Percentiles rank a stretch among this genome's conserved stretches.
Evolutionary conservation across 371 early-diverging fungal genomes (phyloP).

Genomic region (Apophysomyces elegans): DNA sequence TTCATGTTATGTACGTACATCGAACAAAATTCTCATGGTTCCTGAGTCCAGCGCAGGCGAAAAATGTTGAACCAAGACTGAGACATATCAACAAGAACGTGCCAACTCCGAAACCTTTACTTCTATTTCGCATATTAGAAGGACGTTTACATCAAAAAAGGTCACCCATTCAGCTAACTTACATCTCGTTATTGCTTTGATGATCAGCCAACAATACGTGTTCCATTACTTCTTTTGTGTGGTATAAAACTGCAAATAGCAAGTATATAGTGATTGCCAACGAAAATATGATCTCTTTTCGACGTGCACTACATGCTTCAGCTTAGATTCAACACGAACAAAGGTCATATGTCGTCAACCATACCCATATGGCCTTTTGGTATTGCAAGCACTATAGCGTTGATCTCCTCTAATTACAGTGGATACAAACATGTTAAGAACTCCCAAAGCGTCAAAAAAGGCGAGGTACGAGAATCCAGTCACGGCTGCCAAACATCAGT

Average conservation of each 20-base stretch:
- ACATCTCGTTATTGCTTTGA: slow-evolving; percentile 45
- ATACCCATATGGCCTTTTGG: slow-evolving; percentile 68
- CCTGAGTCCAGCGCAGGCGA: slow-evolving; percentile 54
- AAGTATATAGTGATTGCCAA: slow-evolving; percentile 62
- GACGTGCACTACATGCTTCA: slow-evolving; percentile 45
- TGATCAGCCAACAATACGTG: slow-evolving; percentile 59
- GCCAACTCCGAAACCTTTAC: slow-evolving; percentile 35
- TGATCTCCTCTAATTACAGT: slow-evolving; percentile 52
- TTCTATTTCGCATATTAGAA: neutral
- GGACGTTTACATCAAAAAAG: slow-evolving; percentile 12
- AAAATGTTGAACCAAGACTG: slow-evolving; percentile 51
- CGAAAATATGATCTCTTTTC: slow-evolving; percentile 65
- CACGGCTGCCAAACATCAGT: slow-evolving; percentile 39
- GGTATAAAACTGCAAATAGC: slow-evolving; percentile 69
- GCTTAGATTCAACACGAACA: neutral
- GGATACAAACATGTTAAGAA: slow-evolving; percentile 60
- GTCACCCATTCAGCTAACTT: slow-evolving; percentile 15
- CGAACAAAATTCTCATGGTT: slow-evolving; percentile 65
- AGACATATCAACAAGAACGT: slow-evolving; percentile 45
- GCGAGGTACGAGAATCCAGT: slow-evolving; percentile 60
- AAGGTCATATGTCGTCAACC: neutral
- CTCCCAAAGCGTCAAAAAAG: slow-evolving; percentile 69
- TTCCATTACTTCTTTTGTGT: slow-evolving; percentile 69
- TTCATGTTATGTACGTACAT: slow-evolving; percentile 35
- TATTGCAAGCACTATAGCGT: slow-evolving; percentile 50